Evolutionary conservation across 73 alveolate species (phyloP).

Genomic region (Tetrahymena thermophila): DNA sequence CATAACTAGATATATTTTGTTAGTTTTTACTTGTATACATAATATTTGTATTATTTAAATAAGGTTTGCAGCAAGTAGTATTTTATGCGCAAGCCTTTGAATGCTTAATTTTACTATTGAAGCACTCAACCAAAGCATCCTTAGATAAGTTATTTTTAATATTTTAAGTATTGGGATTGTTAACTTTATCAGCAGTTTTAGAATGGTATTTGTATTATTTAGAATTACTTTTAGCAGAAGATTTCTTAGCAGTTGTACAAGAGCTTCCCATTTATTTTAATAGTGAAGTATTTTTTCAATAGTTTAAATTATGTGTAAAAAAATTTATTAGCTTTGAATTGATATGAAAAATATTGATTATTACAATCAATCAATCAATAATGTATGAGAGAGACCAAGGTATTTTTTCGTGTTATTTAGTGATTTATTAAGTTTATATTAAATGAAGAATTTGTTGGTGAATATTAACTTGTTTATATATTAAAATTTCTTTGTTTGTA

Average conservation of each 20-base stretch:
- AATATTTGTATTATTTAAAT: background rate
- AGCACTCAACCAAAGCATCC: background rate
- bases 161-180: background rate
- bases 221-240: background rate
- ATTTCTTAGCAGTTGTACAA: background rate
- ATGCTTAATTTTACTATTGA: background rate
- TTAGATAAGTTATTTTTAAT: background rate
- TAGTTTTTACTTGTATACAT: background rate
- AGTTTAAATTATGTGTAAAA: background rate
- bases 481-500: no score
- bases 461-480: no score
- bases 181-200: background rate
- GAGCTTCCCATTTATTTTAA: background rate
- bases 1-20: background rate
- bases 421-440: no score
- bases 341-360: background rate
- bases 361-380: no score
- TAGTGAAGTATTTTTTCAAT: background rate
- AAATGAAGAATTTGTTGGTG: background rate
- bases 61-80: background rate
- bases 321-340: no score
- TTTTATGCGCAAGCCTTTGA: background rate
- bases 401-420: background rate
- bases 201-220: background rate
- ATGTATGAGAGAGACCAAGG: background rate